Evolutionary conservation across 345 rosid genomes (phyloP).

Genomic region (Populus euphratica): DNA sequence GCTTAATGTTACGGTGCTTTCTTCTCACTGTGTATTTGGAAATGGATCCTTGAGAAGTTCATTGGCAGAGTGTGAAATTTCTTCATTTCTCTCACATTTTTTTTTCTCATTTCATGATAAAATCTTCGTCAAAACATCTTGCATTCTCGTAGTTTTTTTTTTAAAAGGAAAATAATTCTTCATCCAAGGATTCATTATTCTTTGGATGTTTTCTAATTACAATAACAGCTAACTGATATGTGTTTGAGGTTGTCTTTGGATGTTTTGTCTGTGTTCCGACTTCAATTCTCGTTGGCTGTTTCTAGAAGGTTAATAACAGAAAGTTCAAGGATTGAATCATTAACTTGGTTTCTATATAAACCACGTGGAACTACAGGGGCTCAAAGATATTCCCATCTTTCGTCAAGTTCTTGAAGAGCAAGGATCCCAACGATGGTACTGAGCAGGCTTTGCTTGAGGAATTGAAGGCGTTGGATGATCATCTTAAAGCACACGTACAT

Average conservation of each 20-base stretch:
- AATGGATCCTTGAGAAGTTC: background rate
- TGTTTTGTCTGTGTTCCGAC: background rate
- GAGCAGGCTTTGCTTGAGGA: constrained; percentile 74
- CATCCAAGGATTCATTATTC: background rate
- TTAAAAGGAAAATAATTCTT: background rate
- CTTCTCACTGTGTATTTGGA: background rate
- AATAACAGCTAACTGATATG: background rate
- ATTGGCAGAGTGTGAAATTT: background rate
- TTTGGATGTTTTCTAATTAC: background rate
- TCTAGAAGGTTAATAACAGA: background rate
- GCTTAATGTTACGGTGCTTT: background rate
- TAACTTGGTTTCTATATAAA: background rate
- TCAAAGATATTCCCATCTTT: constrained; percentile 65
- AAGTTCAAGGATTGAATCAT: background rate
- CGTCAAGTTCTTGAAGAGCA: constrained; percentile 68
- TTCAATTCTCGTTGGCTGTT: background rate
- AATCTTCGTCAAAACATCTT: background rate
- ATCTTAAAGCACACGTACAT: constrained; percentile 61
- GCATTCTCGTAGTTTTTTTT: background rate
- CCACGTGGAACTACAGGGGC: constrained; percentile 41
- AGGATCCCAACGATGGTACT: constrained; percentile 69
- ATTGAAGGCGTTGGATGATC: constrained; percentile 76
- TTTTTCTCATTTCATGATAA: background rate
- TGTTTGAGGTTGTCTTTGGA: background rate
- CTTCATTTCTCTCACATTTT: background rate